phyloP scores from a whole-genome alignment of 495 filamentous ascomycete genomes.

The Choiromyces venosus region DNA sequence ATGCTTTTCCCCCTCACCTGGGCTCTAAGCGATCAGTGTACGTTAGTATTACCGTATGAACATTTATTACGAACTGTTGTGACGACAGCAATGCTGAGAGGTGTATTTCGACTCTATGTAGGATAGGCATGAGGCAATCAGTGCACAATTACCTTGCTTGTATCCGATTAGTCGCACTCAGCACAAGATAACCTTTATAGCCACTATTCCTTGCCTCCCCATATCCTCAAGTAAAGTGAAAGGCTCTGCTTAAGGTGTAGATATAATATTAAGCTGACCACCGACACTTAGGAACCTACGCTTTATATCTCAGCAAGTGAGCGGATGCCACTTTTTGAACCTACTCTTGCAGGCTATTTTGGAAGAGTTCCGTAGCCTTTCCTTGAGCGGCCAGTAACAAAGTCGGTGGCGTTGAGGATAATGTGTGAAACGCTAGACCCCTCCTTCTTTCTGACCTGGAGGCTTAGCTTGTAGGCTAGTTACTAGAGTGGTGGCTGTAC shows the following conservation, averaged over 20 bases:
- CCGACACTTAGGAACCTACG: background rate
- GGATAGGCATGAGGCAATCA: background rate
- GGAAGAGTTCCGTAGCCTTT: background rate
- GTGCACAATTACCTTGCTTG: background rate
- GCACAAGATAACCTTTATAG: background rate
- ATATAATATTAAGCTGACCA: background rate
- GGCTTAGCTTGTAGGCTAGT: background rate
- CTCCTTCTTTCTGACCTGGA: background rate
- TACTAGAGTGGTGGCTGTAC: background rate
- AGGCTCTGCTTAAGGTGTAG: background rate
- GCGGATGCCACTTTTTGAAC: constrained; percentile 1
- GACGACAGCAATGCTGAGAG: too few species aligned
- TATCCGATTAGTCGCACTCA: background rate
- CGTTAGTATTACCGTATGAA: background rate
- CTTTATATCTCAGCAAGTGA: background rate
- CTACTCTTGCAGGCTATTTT: background rate
- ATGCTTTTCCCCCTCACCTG: background rate
- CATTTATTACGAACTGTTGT: background rate
- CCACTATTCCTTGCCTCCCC: background rate
- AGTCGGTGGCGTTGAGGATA: background rate
- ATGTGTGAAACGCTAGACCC: background rate
- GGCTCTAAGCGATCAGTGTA: background rate
- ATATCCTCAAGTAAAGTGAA: background rate
- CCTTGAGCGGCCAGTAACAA: background rate
- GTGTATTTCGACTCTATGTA: too few species aligned